Evolutionary conservation across 805 yeast genomes (phyloP).

Genomic region (Cyberlindnera xishuangbannaensis): DNA sequence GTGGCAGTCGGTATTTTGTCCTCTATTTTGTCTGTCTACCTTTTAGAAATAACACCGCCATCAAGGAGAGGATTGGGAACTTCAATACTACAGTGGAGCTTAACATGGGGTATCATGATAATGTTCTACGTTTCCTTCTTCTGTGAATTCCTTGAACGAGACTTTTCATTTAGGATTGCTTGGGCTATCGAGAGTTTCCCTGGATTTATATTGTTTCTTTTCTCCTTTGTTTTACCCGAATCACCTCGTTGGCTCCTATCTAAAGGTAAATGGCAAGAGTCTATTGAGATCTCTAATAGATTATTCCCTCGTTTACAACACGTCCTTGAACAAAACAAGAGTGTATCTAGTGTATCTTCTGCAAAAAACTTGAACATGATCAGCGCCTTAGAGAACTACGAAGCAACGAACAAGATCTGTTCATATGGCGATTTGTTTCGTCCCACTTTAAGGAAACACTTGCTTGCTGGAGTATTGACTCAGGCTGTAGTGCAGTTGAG

Average conservation of each 20-base stretch:
- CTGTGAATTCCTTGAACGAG: constrained; percentile 36
- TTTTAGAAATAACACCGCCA: constrained; percentile 44
- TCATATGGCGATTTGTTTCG: constrained; percentile 31
- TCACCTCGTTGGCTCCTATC: constrained; percentile 54
- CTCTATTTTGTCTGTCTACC: constrained; percentile 50
- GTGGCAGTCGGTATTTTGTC: constrained; percentile 50
- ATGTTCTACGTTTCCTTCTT: constrained; percentile 47
- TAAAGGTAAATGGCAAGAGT: constrained; percentile 31
- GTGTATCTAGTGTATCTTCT: no score
- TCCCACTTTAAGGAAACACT: constrained; percentile 29
- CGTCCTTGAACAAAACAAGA: neutral
- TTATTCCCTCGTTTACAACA: constrained; percentile 6
- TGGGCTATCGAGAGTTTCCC: constrained; percentile 58
- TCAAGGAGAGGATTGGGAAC: constrained; percentile 45
- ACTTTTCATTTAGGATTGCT: constrained; percentile 55
- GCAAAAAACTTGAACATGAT: neutral
- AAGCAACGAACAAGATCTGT: constrained; percentile 21
- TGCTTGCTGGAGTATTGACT: constrained; percentile 32
- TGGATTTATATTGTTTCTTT: constrained; percentile 37
- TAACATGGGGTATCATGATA: constrained; percentile 53
- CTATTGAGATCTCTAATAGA: constrained; percentile 26
- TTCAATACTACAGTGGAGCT: constrained; percentile 49
- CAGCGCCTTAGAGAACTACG: constrained; percentile 10
- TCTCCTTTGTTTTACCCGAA: constrained; percentile 42
- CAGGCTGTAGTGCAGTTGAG: constrained; percentile 42